Conservation (phyloP, 768 basidiomycete species). For the Leccinum rimulosum region DNA sequence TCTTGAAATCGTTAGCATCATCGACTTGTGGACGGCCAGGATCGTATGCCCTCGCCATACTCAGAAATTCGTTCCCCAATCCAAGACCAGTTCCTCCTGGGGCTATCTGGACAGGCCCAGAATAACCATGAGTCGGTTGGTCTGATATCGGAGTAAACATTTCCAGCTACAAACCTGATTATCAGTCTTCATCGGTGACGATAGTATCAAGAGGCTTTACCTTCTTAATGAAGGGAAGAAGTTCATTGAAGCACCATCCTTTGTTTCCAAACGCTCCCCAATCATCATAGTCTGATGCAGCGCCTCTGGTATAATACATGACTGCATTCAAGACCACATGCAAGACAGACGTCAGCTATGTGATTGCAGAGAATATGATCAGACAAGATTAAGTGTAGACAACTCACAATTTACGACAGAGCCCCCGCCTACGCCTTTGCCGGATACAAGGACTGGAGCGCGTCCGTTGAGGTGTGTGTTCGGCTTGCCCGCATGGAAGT, state of each 20-base stretch:
- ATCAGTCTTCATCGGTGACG: slow-evolving; percentile 37
- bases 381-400: not conserved
- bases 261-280: slow-evolving; percentile 52
- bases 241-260: slow-evolving; percentile 57
- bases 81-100: not conserved
- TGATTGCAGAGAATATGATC: no score
- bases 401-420: slow-evolving; percentile 57
- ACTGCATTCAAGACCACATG: slow-evolving; percentile 13
- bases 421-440: slow-evolving; percentile 59
- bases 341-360: no score
- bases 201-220: slow-evolving; percentile 26
- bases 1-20: slow-evolving; percentile 30
- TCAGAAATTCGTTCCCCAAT: slow-evolving; percentile 43
- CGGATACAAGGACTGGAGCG: slow-evolving; percentile 40
- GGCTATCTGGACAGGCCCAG: slow-evolving; percentile 30
- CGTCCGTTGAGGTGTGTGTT: slow-evolving; percentile 48
- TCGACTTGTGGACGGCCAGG: slow-evolving; percentile 37
- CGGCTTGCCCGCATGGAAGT: slow-evolving; percentile 37
- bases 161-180: slow-evolving; percentile 35
- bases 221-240: slow-evolving; percentile 60
- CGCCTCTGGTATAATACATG: slow-evolving; percentile 55
- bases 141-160: slow-evolving; percentile 32
- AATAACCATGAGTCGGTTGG: slow-evolving; percentile 37
- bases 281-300: slow-evolving; percentile 64
- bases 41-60: slow-evolving; percentile 46